Base-by-base conservation (phyloP, 192 early-diverging fungal species). In the Mortierella claussenii region DNA sequence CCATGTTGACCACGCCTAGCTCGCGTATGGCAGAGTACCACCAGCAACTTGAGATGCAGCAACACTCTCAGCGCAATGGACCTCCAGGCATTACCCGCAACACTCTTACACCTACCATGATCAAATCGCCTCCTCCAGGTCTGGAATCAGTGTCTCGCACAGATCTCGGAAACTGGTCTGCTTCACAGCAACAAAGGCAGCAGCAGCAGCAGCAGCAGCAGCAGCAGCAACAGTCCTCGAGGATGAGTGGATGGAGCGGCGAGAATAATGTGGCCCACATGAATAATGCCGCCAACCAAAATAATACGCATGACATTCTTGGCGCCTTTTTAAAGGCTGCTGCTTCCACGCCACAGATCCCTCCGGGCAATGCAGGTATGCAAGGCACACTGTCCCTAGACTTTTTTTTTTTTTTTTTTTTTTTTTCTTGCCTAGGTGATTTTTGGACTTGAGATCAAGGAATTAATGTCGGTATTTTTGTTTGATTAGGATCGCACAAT, bases 291-390 rank as follows among this genome's bases (percentile, higher is more conserved):
- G 55, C n/a, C 36, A 47, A 26, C 12, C 68, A 81, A 46, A 52
- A 69, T 27, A 80, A 84, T 46, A 65, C 81, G 1, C 83, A 85
- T 46, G 78, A 83, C 40, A 79, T 88, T 62, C 84, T 88, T 62
- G 80, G 82, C 11, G 71, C 81, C n/a, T 88, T 84, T 40, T 62
- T 88, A 59, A 85, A 85, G 36, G 80, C 81, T 30, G 86, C 86
- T 1, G 83, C 83, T 10, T 65, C 59, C 49, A 60, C 56, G 7
- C 54, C 55, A 5, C 31, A 42, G 30, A 31, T 3, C 42, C 49
- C 43, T 57, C 58, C 51, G 2, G 51, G 52, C 7, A 33, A 21
- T n/a, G n/a, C n/a, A n/a, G n/a, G n/a, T n/a, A n/a, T n/a, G n/a
- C n/a, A n/a, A n/a, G 37, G 37, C 37, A 40, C 37, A 40, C 8